Evolutionary conservation across 2,329 filamentous ascomycete genomes (phyloP), one percentile per base, ranked within the genome.

Genomic region (Colletotrichum sp.): DNA sequence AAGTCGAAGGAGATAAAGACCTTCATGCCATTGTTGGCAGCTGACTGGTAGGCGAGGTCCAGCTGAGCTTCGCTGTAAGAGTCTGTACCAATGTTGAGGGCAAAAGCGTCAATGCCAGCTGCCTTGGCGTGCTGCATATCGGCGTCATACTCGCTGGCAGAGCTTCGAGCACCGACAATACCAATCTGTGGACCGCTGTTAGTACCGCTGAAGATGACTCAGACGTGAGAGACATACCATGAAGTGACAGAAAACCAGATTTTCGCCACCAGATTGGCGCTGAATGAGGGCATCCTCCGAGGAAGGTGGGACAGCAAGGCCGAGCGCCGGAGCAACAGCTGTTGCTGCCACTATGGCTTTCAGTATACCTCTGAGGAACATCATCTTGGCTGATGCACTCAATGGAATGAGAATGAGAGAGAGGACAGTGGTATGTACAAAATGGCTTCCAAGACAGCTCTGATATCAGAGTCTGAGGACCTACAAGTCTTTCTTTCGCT

Each of bases 1-100:
- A 90, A 90, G 82, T 91, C 90, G 77, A 91, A 91, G 2, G 89
- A 91, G 77, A 91, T 86, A 71, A 91, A 90, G 16, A 90, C 88
- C 71, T 90, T 89, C 85, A 91, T 89, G 63, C 82, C 84, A 32
- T 86, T 85, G 9, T 82, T 83, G 12, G 85, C 84, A 5, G 89
- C 88, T 1, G 88, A 88, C n/a, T 87, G 81, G 75, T 90, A 90
- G 1, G 89, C 89, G 36, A 84, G 86, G 2, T 79, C 81, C 5
- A 90, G 85, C 79, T 90, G 88, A n/a, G 83, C 78, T 67, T 89
- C 86, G 2, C 84, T 87, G 71, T 84, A 86, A 8, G 77, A 72
- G 71, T 90, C 88, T 8, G 81, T 81, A 32, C 87, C 88, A 63
- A 90, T 89, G 67, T 89, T 90, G 52, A 90, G 82, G 3, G 88